Conservation (phyloP, 768 basidiomycete species). For the Boletus edulis region DNA sequence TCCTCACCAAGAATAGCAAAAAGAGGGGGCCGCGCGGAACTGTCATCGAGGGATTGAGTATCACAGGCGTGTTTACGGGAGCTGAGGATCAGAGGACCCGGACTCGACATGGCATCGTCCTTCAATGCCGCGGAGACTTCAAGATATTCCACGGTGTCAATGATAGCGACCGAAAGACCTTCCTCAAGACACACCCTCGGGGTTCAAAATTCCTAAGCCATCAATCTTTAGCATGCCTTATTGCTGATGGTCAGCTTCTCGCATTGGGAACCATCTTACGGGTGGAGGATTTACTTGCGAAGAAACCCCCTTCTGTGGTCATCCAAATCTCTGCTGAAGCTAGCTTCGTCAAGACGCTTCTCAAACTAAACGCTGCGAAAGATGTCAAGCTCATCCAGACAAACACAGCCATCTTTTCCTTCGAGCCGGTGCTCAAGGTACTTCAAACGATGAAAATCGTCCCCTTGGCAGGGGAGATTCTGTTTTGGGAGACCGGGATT, state of each 20-base stretch:
- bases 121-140: constrained; percentile 37
- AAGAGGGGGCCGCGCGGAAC: constrained; percentile 36
- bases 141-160: constrained; percentile 33
- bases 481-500: constrained; percentile 47
- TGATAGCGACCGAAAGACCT: constrained; percentile 36
- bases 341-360: constrained; percentile 38
- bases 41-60: constrained; percentile 36
- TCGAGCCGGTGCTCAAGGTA: constrained; percentile 57
- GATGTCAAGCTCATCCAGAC: constrained; percentile 51
- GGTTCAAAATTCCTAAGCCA: constrained; percentile 45
- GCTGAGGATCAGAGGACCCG: constrained; percentile 26
- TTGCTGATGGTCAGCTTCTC: constrained; percentile 46
- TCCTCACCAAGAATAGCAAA: constrained; percentile 35
- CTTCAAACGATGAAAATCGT: constrained; percentile 46
- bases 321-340: constrained; percentile 50
- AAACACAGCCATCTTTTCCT: constrained; percentile 61
- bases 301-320: constrained; percentile 48
- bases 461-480: constrained; percentile 48
- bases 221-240: constrained; percentile 52
- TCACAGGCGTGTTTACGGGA: constrained; percentile 36
- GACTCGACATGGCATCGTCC: constrained; percentile 41
- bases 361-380: constrained; percentile 35
- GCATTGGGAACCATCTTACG: constrained; percentile 54
- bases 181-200: constrained; percentile 36
- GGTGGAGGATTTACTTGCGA: constrained; percentile 49